Evolutionary conservation across 2,329 filamentous ascomycete genomes (phyloP).

Genomic region (Phoma sp.): DNA sequence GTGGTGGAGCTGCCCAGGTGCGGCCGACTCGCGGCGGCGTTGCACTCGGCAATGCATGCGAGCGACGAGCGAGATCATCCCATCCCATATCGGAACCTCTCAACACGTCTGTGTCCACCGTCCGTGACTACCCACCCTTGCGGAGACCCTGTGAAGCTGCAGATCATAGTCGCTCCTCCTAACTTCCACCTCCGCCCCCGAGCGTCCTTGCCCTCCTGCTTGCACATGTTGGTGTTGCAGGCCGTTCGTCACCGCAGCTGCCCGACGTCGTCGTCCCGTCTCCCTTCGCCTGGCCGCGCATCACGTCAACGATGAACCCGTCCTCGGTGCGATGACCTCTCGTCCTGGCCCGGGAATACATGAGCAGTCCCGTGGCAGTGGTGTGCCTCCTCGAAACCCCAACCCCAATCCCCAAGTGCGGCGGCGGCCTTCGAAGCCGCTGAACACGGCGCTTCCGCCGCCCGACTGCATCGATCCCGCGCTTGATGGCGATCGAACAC

Average conservation of each 20-base stretch:
- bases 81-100: slow-evolving; percentile 8
- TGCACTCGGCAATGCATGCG: slow-evolving; percentile 7
- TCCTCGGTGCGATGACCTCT: slow-evolving; percentile 52
- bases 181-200: neutral
- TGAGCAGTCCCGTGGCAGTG: slow-evolving; percentile 46
- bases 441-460: slow-evolving; percentile 31
- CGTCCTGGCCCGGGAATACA: slow-evolving; percentile 50
- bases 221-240: slow-evolving; percentile 11
- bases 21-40: slow-evolving; percentile 4
- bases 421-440: slow-evolving; percentile 37
- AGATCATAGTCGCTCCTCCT: slow-evolving; percentile 10
- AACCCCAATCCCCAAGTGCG: slow-evolving; percentile 26
- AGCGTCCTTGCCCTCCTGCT: slow-evolving; percentile 1
- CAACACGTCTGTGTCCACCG: slow-evolving; percentile 9
- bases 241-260: slow-evolving; percentile 10
- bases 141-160: slow-evolving; percentile 14
- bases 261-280: slow-evolving; percentile 20
- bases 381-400: slow-evolving; percentile 30
- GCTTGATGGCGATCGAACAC: slow-evolving; percentile 40
- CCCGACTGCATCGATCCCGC: slow-evolving; percentile 45
- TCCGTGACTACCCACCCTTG: slow-evolving; percentile 14
- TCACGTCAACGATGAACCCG: slow-evolving; percentile 47
- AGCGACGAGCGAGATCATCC: slow-evolving; percentile 5
- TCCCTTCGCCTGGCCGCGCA: slow-evolving; percentile 32
- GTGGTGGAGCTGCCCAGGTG: slow-evolving; percentile 1